phyloP scores from a whole-genome alignment of 179 eudicot species.

The Beta lomatogona region DNA sequence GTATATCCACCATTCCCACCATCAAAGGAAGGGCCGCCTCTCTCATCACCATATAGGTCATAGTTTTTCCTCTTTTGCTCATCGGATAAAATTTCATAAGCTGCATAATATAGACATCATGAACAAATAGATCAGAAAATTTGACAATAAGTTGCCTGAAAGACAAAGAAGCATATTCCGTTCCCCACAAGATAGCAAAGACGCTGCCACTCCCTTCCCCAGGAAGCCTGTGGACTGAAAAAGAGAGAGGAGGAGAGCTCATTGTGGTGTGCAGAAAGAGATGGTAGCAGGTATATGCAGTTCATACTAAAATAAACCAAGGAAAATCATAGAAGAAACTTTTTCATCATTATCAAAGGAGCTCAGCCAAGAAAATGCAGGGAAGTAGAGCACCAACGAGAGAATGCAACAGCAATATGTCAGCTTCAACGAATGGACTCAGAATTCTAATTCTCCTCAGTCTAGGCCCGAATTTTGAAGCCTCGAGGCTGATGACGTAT shows the following conservation, averaged over 20 bases:
- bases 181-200: not conserved
- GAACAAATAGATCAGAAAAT: not conserved
- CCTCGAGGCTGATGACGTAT: not conserved
- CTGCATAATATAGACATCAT: slow-evolving; percentile 43
- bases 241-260: not conserved
- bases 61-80: slow-evolving; percentile 92
- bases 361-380: too few relatives aligned
- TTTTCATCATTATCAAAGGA: not conserved
- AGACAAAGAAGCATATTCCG: not conserved
- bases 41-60: slow-evolving; percentile 88
- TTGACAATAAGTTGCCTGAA: not conserved
- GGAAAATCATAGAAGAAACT: not conserved
- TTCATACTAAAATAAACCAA: not conserved
- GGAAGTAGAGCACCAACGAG: too few relatives aligned
- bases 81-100: slow-evolving; percentile 88
- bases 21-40: slow-evolving; percentile 75
- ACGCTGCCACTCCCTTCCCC: not conserved
- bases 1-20: slow-evolving; percentile 61
- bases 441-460: too few relatives aligned
- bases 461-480: not conserved
- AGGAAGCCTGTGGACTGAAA: not conserved
- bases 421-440: not conserved
- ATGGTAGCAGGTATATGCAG: not conserved
- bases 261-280: not conserved
- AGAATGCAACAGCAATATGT: not conserved